phyloP scores from a whole-genome alignment of 2,329 filamentous ascomycete genomes.

The Fusarium torulosum region DNA sequence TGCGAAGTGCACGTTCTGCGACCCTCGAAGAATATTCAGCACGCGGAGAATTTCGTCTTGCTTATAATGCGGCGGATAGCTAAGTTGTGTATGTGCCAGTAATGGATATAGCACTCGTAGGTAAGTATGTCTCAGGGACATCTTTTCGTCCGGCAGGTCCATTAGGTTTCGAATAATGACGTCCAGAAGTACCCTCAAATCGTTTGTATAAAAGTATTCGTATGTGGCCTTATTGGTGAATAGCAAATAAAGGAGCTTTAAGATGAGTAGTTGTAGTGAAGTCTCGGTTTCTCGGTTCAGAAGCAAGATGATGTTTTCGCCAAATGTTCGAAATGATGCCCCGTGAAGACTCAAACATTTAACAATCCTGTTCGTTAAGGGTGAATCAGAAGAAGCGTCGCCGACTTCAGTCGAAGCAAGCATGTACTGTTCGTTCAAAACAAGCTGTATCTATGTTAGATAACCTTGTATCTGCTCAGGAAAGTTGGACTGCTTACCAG shows the following conservation, averaged over 20 bases:
- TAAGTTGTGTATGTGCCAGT: constrained; percentile 90
- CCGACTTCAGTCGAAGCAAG: constrained; percentile 72
- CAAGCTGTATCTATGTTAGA: constrained; percentile 70
- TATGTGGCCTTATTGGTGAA: constrained; percentile 93
- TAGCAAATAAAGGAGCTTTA: constrained; percentile 94
- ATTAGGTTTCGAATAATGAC: constrained; percentile 98
- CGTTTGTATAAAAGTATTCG: constrained; percentile 99
- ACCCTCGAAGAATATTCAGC: constrained; percentile 75
- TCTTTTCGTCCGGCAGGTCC: constrained; percentile 87
- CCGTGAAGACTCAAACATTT: constrained; percentile 89
- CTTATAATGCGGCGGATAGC: constrained; percentile 90
- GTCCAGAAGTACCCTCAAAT: constrained; percentile 91
- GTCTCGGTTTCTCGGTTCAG: constrained; percentile 96
- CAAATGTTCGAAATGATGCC: constrained; percentile 89
- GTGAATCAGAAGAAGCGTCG: constrained; percentile 57
- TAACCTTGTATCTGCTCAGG: background rate
- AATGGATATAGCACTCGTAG: constrained; percentile 92
- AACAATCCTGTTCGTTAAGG: constrained; percentile 91
- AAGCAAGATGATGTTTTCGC: constrained; percentile 95
- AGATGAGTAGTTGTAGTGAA: constrained; percentile 92
- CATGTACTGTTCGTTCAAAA: constrained; percentile 99
- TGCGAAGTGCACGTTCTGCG: constrained; percentile 79
- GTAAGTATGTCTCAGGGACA: constrained; percentile 88
- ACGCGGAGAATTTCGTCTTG: constrained; percentile 84
- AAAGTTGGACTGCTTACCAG: constrained; percentile 70